Evolutionary conservation across 768 basidiomycete genomes (phyloP).

Genomic region (Phaffia australis): DNA sequence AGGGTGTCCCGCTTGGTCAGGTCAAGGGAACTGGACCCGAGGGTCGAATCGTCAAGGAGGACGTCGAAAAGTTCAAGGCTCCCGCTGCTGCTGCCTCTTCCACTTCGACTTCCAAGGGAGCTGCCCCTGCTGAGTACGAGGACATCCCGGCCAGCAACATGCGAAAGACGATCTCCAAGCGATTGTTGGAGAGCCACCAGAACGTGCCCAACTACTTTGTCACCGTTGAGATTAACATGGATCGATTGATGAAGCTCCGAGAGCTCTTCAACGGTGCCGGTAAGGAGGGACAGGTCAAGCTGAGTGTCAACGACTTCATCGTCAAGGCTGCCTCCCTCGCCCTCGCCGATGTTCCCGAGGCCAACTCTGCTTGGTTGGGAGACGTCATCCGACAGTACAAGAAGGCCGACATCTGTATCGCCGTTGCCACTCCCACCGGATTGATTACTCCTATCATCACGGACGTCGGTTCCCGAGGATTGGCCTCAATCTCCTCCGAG

Average conservation of each 20-base stretch:
- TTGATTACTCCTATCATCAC: constrained; percentile 96
- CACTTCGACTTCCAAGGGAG: constrained; percentile 30
- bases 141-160: constrained; percentile 88
- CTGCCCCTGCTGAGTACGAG: constrained; percentile 52
- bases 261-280: constrained; percentile 82
- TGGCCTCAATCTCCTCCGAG: constrained; percentile 83
- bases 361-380: constrained; percentile 94
- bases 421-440: constrained; percentile 89
- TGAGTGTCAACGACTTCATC: constrained; percentile 96
- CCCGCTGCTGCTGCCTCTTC: constrained; percentile 35
- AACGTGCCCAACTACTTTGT: constrained; percentile 95
- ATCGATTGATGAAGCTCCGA: constrained; percentile 82
- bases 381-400: constrained; percentile 95
- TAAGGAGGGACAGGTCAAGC: constrained; percentile 56
- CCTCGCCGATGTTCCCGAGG: constrained; percentile 87
- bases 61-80: constrained; percentile 72
- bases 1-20: constrained; percentile 76
- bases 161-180: constrained; percentile 81
- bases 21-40: constrained; percentile 88
- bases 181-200: constrained; percentile 85
- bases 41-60: constrained; percentile 86
- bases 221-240: constrained; percentile 92
- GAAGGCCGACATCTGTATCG: constrained; percentile 92
- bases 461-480: constrained; percentile 82
- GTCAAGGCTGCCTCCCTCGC: constrained; percentile 89